These are phyloP conservation scores for Macrotyloma uniflorum DNA, from an alignment of 306 rosid species.

Conservation along the genomic window DNA sequence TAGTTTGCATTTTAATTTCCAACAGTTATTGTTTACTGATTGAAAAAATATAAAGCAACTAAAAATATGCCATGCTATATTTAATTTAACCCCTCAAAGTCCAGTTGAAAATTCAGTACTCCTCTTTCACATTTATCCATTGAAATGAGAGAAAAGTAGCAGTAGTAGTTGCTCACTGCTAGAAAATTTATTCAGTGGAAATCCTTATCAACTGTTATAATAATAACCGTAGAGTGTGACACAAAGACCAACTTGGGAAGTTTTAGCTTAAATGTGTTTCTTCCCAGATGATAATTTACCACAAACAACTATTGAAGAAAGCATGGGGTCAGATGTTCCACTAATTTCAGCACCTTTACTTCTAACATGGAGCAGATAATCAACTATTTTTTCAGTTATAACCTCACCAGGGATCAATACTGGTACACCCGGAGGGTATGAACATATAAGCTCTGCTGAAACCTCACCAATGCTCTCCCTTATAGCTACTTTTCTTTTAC, in stretches of 20 bases:
- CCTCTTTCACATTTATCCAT: too few species aligned
- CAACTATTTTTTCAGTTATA: constrained; percentile 57
- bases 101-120: too few species aligned
- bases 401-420: constrained; percentile 79
- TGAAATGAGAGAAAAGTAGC: too few species aligned
- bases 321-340: constrained; percentile 77
- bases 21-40: too few species aligned
- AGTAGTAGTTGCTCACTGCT: too few species aligned
- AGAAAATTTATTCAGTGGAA: too few species aligned
- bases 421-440: constrained; percentile 91
- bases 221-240: constrained; percentile 6
- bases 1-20: too few species aligned
- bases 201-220: too few species aligned
- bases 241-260: neutral
- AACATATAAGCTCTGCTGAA: constrained; percentile 81
- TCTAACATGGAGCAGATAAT: constrained; percentile 62
- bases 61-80: too few species aligned
- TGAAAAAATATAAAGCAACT: too few species aligned
- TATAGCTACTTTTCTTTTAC: constrained; percentile 61
- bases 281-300: constrained; percentile 22
- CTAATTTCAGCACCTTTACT: constrained; percentile 59
- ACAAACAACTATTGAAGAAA: constrained; percentile 69
- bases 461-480: constrained; percentile 67
- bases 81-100: too few species aligned
- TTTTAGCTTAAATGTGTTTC: constrained; percentile 14